These are phyloP conservation scores for Handroanthus guayacan DNA, from an alignment of 257 asterid species.

Conservation along the genomic window DNA sequence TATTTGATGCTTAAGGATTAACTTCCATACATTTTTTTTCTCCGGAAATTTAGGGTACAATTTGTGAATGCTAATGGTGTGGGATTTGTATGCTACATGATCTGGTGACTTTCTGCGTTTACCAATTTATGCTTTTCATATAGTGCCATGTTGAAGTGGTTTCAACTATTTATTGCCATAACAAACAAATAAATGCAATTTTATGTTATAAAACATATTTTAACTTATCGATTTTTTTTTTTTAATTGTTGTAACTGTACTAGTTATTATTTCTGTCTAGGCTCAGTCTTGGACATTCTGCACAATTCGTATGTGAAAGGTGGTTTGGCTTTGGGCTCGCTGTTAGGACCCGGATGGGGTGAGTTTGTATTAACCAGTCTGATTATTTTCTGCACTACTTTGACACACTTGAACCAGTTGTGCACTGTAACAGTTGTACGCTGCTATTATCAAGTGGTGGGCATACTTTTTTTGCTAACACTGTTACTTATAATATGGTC, in stretches of 20 bases:
- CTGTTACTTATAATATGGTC: constrained; percentile 31
- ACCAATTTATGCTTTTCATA: background rate
- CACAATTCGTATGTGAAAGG: constrained; percentile 92
- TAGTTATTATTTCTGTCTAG: constrained; percentile 42
- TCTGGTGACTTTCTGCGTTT: background rate
- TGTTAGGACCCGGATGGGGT: constrained; percentile 99
- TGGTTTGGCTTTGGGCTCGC: constrained; percentile 86
- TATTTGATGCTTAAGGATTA: background rate
- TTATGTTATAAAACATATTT: background rate
- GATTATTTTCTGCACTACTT: background rate
- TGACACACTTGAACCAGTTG: background rate
- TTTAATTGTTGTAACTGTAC: background rate
- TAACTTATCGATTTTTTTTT: background rate
- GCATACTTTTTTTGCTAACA: constrained; percentile 29
- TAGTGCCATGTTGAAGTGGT: background rate
- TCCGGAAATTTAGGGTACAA: background rate
- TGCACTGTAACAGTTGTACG: constrained; percentile 14
- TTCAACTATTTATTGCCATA: background rate
- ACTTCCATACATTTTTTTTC: background rate
- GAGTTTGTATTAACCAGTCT: constrained; percentile 38
- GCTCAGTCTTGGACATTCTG: constrained; percentile 69
- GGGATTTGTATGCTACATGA: background rate
- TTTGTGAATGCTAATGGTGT: background rate
- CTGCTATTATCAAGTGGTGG: background rate
- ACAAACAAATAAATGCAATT: background rate